Evolutionary conservation across 305 asterid genomes (phyloP).

Genomic region (Solanum hybrid): DNA sequence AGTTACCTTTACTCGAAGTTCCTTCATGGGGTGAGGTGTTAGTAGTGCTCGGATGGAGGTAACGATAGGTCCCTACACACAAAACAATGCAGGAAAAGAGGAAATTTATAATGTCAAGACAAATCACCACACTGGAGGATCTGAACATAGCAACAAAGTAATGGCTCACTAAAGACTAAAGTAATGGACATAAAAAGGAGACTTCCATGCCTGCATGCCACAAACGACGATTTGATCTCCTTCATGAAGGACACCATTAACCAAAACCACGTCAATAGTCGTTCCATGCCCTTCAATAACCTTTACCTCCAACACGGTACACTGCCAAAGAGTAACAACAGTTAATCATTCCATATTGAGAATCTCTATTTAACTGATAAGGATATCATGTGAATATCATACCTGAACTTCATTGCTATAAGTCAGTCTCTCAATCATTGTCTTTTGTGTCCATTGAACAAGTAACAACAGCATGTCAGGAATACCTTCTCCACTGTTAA

Average conservation of each 20-base stretch:
- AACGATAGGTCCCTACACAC: conserved; percentile 69
- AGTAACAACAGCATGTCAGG: conserved; percentile 75
- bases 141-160: conserved; percentile 4
- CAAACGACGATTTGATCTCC: conserved; percentile 96
- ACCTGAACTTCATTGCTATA: conserved; percentile 77
- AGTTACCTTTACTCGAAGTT: conserved; percentile 89
- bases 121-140: background rate
- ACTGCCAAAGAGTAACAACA: conserved; percentile 37
- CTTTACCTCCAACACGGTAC: conserved; percentile 98
- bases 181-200: background rate
- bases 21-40: conserved; percentile 99
- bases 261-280: conserved; percentile 88
- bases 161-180: background rate
- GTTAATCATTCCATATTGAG: background rate
- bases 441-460: conserved; percentile 90
- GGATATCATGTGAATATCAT: conserved; percentile 19
- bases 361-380: background rate
- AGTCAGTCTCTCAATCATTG: conserved; percentile 80
- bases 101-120: conserved; percentile 7
- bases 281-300: conserved; percentile 97
- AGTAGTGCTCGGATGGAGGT: conserved; percentile 82
- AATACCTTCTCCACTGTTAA: conserved; percentile 84
- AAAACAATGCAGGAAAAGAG: background rate
- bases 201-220: conserved; percentile 70
- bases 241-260: conserved; percentile 95